Evolutionary conservation across 148 eudicot species (phyloP).

Genomic region (Rhododendron molle): DNA sequence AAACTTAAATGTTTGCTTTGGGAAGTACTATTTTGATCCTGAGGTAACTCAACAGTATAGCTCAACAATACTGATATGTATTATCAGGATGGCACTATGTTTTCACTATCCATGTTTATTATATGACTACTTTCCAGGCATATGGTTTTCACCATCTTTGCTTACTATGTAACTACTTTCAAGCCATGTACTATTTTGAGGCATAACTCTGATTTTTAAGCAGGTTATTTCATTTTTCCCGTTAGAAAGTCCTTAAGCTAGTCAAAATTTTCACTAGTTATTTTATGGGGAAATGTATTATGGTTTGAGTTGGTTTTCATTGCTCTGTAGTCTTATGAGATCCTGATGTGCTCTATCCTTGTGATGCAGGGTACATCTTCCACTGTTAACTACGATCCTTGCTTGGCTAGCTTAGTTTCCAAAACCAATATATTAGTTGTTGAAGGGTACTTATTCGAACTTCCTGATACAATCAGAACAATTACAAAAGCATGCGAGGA

Average conservation of each 20-base stretch:
- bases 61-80: background rate
- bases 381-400: constrained; percentile 63
- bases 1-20: background rate
- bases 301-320: background rate
- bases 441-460: constrained; percentile 93
- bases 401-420: constrained; percentile 57
- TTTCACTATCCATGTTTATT: background rate
- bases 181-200: background rate
- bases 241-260: background rate
- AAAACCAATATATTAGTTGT: constrained; percentile 81
- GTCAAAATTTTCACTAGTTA: background rate
- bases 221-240: background rate
- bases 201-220: background rate
- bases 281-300: background rate
- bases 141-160: background rate
- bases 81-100: background rate
- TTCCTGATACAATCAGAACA: constrained; percentile 82
- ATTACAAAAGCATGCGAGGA: constrained; percentile 79
- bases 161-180: background rate
- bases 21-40: background rate
- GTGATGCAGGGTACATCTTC: constrained; percentile 83
- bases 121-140: background rate
- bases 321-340: background rate
- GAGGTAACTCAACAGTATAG: background rate
- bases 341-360: constrained; percentile 12